Base-by-base conservation (phyloP, 352 stramenopile genomes). In the Paralagenidium karlingii region DNA sequence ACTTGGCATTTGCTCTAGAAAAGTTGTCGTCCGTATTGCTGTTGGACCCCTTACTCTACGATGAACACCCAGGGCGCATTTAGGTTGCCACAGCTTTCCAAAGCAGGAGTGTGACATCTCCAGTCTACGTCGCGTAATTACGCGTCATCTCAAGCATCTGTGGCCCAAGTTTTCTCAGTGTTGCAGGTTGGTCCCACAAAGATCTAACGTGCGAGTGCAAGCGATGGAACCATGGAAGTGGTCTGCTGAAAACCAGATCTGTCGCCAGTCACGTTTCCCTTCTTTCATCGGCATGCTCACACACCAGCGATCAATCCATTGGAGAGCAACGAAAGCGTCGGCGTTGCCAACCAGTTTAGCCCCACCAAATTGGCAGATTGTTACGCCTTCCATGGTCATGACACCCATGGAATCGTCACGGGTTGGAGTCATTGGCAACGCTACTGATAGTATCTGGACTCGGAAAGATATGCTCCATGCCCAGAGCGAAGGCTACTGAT, bases 391-490 rank as follows among this genome's bases (percentile, higher is more conserved):
- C 82, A 43, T 80, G 86, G 49, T 70, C 75, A 36, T 86, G 94
- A 68, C 69, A 92, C 55, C n/a, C 75, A 88, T 40, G 83, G 83
- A 33, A 58, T 93, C 4, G 68, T 94, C 30, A 75, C 61, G 34
- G 69, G 93, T 60, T 91, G 76, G 73, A 81, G 69, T 38, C 60
- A 55, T 31, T 90, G 94, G 78, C 75, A 94, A 39, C 75, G 76
- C 34, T 79, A 94, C 49, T 85, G 82, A 79, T 62, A 93, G 52
- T 80, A 94, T 50, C 61, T 93, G 15, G 91, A 91, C 58, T 81
- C 79, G 16, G n/a, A 87, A 88, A 53, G 75, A 91, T 38, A 84
- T 84, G 75, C 69, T 89, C 30, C 81, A 86, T 51, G 71, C 86
- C 32, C 66, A 82, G 55, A 86, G 71, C 53, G 75, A 89, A 46